Base-by-base conservation (phyloP, 192 early-diverging fungal species). In the Linnemannia hyalina region DNA sequence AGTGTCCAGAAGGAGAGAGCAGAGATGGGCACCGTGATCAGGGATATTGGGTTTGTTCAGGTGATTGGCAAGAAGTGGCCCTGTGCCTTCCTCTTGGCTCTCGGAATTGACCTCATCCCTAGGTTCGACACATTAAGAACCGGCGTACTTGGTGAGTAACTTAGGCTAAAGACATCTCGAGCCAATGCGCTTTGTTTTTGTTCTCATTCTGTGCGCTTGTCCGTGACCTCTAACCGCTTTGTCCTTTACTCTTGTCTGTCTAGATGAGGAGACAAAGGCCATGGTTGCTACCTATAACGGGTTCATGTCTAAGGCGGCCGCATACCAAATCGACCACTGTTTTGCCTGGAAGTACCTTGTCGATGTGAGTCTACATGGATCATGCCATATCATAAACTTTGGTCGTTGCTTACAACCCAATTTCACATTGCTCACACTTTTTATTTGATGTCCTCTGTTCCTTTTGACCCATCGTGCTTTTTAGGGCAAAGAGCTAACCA, bases 401-500 rank as follows among this genome's bases (percentile, higher is more conserved):
- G 6, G 18, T 55, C 44, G 46, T 29, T 49, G 10, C 15, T 46
- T 26, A 38, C 26, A 49, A 13, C n/a, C 55, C 55, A 26, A 26
- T 65, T 32, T 36, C 18, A 52, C 47, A 13, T 13, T 32, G 4
- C 29, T 49, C n/a, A 49, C 65, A 22, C 20, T 55, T 70, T 44
- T 52, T 75, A 65, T 72, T 36, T 35, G 47, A 55, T 18, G 60
- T 49, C 78, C 16, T n/a, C 29, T 36, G 18, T n/a, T 6, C 16
- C 49, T 5, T 20, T 18, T 52, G 18, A 10, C 13, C 63, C 8
- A 75, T 13, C 54, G 23, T 42, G 35, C 47, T 87, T 36, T 23
- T 52, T 77, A 96, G 95, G 96, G 98, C 55, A 94, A 95, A 63
- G 89, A 91, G 36, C 89, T 95, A 0, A 86, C 92, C 5, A 74